These are phyloP conservation scores for Bacterosira constricta DNA, from an alignment of 108 stramenopile species.

Conservation along the genomic window DNA sequence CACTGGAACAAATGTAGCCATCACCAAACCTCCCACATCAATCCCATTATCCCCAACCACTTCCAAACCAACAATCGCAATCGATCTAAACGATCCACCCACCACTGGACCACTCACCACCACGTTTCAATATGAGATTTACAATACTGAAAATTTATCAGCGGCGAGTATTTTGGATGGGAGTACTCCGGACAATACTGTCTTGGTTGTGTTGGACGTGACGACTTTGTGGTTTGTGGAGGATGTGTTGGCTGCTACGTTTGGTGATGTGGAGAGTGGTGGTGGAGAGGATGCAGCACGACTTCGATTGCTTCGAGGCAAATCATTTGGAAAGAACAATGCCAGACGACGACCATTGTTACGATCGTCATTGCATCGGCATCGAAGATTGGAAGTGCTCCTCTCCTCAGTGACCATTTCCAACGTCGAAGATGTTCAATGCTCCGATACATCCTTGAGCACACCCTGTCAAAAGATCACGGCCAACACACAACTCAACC, in stretches of 20 bases:
- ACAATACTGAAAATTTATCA: background rate
- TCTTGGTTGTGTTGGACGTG: background rate
- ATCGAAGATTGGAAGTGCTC: background rate
- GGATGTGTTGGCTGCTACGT: background rate
- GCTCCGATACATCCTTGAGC: background rate
- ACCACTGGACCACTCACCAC: background rate
- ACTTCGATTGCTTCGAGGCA: too few relatives aligned
- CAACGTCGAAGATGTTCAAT: constrained; percentile 1
- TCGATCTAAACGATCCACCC: background rate
- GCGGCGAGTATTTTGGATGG: constrained; percentile 9
- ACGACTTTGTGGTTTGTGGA: constrained; percentile 1
- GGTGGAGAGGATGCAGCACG: background rate
- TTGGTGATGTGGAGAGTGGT: background rate
- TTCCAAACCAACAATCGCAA: too few relatives aligned
- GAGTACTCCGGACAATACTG: background rate
- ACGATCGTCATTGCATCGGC: too few relatives aligned
- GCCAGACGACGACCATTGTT: too few relatives aligned
- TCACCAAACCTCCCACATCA: too few relatives aligned
- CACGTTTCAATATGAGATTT: constrained; percentile 22
- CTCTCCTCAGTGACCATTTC: constrained; percentile 2
- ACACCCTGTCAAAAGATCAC: constrained; percentile 10
- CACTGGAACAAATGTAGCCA: too few relatives aligned
- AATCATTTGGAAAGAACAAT: too few relatives aligned
- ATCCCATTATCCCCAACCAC: too few relatives aligned
- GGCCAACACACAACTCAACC: background rate